phyloP scores from a whole-genome alignment of 2,329 filamentous ascomycete genomes.

The Tolypocladium sp. region DNA sequence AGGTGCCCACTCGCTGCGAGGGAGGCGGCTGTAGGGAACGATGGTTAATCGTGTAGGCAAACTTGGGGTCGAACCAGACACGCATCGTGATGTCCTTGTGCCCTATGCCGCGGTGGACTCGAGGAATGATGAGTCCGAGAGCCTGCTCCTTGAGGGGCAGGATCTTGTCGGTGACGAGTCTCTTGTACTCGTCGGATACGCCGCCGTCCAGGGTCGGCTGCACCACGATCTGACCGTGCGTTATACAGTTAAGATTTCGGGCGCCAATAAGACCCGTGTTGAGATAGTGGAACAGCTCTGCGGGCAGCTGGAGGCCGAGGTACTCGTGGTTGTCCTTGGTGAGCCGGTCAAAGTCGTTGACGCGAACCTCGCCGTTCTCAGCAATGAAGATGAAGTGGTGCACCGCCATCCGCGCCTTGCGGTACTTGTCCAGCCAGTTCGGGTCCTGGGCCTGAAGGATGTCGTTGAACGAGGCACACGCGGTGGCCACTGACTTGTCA shows the following conservation, averaged over 20 bases:
- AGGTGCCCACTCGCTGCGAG: conserved; percentile 43
- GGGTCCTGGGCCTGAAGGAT: conserved; percentile 62
- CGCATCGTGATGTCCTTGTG: conserved; percentile 69
- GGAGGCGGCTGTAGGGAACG: conserved; percentile 35
- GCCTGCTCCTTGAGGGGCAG: conserved; percentile 67
- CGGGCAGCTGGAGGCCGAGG: conserved; percentile 78
- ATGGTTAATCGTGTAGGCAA: conserved; percentile 60
- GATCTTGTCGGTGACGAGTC: conserved; percentile 66
- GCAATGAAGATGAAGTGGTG: conserved; percentile 81
- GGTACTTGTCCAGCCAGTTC: conserved; percentile 78
- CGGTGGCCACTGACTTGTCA: conserved; percentile 59
- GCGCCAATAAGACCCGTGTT: conserved; percentile 74
- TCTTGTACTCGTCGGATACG: conserved; percentile 69
- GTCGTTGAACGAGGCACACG: conserved; percentile 73
- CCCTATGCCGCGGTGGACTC: conserved; percentile 74
- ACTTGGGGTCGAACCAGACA: conserved; percentile 74
- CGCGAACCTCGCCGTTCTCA: conserved; percentile 65
- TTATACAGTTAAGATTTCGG: conserved; percentile 72
- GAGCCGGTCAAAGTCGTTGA: conserved; percentile 62
- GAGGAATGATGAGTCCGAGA: conserved; percentile 67
- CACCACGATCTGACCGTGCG: conserved; percentile 68
- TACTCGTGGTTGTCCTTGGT: conserved; percentile 84
- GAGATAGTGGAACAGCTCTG: conserved; percentile 85
- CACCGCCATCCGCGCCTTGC: conserved; percentile 74
- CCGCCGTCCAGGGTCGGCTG: conserved; percentile 80